phyloP scores from a whole-genome alignment of 108 stramenopile species.

The Asterionellopsis glacialis region DNA sequence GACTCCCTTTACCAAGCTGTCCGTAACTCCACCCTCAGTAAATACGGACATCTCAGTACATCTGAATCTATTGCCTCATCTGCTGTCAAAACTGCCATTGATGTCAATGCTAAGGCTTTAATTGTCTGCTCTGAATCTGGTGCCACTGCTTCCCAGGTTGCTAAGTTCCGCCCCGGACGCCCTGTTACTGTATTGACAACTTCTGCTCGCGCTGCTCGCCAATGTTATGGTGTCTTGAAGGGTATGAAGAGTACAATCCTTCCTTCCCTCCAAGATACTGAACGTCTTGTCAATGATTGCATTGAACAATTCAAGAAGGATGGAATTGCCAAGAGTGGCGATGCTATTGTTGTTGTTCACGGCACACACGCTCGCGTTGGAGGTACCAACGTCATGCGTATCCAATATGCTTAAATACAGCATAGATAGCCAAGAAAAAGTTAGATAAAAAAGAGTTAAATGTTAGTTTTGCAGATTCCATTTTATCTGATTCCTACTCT shows the following conservation, averaged over 20 bases:
- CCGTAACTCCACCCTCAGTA: conserved; percentile 44
- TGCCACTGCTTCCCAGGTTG: conserved; percentile 66
- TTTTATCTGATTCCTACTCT: too few relatives aligned
- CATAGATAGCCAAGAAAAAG: not conserved
- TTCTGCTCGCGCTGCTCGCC: conserved; percentile 40
- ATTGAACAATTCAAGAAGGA: conserved; percentile 52
- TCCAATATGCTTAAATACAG: conserved; percentile 59
- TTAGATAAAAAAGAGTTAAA: not conserved
- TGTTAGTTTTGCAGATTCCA: not conserved
- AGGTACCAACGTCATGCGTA: conserved; percentile 79
- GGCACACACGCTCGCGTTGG: conserved; percentile 48
- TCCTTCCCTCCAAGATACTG: conserved; percentile 63
- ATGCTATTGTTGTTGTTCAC: conserved; percentile 87
- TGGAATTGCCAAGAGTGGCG: conserved; percentile 78
- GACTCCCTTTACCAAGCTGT: conserved; percentile 65
- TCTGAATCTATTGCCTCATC: conserved; percentile 89
- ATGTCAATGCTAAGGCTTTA: conserved; percentile 78
- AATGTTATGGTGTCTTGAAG: conserved; percentile 49
- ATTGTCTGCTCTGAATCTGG: conserved; percentile 89
- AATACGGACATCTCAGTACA: conserved; percentile 36
- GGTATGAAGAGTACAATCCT: conserved; percentile 39
- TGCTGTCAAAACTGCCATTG: conserved; percentile 91
- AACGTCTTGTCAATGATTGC: conserved; percentile 60
- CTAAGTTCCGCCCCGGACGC: conserved; percentile 65
- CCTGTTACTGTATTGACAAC: conserved; percentile 48